phyloP scores from a whole-genome alignment of 2,329 filamentous ascomycete species.

The Botrytis tulipae region DNA sequence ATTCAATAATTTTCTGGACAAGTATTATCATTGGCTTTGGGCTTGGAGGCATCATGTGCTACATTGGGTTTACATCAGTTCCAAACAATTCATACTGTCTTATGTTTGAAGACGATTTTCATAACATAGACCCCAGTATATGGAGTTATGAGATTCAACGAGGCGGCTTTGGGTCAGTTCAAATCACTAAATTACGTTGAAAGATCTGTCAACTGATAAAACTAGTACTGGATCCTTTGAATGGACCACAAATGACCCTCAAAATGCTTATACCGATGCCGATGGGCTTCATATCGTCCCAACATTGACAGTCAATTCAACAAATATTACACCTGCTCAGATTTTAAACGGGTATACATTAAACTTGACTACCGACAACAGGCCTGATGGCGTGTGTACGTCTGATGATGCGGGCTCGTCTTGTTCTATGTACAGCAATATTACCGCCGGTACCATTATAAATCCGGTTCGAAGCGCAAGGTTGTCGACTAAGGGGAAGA shows the following conservation, averaged over 20 bases:
- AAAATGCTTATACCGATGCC: conserved; percentile 49
- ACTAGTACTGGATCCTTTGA: conserved; percentile 50
- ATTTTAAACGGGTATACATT: conserved; percentile 45
- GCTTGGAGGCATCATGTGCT: conserved; percentile 24
- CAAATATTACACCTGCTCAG: conserved; percentile 42
- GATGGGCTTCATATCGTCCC: conserved; percentile 55
- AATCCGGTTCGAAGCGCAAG: conserved; percentile 51
- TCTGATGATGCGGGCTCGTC: conserved; percentile 41
- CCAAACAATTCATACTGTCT: conserved; percentile 45
- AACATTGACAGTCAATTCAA: conserved; percentile 47
- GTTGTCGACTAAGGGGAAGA: conserved; percentile 48
- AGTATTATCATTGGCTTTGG: conserved; percentile 19
- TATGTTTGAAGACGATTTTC: conserved; percentile 49
- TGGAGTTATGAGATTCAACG: conserved; percentile 49
- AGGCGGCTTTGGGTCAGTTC: conserved; percentile 21
- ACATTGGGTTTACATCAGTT: conserved; percentile 15
- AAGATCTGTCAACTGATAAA: neutral
- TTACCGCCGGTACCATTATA: conserved; percentile 46
- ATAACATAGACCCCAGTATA: conserved; percentile 41
- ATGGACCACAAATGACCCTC: conserved; percentile 50
- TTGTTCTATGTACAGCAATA: conserved; percentile 42
- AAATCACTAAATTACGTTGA: neutral
- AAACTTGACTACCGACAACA: conserved; percentile 43
- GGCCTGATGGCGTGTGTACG: conserved; percentile 44
- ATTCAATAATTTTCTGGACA: conserved; percentile 21